Percentiles rank a stretch among this genome's conserved stretches.
These are phyloP conservation scores for Penicillium maclennaniae DNA, from an alignment of 495 filamentous ascomycete species.

Conservation along the genomic window DNA sequence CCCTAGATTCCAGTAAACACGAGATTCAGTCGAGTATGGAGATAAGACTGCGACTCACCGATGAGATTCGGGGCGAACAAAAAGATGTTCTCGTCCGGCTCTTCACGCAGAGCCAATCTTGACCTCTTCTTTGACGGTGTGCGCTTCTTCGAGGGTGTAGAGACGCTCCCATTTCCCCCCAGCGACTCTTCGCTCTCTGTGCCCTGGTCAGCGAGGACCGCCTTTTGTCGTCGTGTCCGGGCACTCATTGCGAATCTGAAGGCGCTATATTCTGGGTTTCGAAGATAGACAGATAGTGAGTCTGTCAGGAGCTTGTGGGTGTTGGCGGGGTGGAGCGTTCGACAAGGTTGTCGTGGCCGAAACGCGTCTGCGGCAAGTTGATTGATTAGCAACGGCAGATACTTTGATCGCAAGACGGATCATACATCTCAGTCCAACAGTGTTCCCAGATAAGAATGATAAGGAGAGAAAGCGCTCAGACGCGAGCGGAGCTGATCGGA, in stretches of 20 bases:
- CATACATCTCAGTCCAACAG: not conserved
- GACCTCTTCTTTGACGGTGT: slow-evolving; percentile 25
- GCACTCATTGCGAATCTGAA: slow-evolving; percentile 34
- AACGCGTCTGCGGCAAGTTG: not conserved
- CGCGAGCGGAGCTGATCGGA: slow-evolving; percentile 2
- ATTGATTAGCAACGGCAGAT: not conserved
- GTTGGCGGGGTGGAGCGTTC: not conserved
- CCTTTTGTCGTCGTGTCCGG: slow-evolving; percentile 43
- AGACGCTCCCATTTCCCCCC: slow-evolving; percentile 28
- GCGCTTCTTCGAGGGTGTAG: slow-evolving; percentile 23
- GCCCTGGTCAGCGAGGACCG: slow-evolving; percentile 30
- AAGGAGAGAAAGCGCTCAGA: slow-evolving; percentile 6
- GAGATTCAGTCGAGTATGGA: not conserved
- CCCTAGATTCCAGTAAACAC: slow-evolving; percentile 46
- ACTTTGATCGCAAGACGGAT: slow-evolving; percentile 1
- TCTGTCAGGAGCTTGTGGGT: not conserved
- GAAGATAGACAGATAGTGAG: not conserved
- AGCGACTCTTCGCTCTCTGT: slow-evolving; percentile 35
- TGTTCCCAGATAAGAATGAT: slow-evolving; percentile 7
- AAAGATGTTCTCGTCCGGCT: slow-evolving; percentile 80
- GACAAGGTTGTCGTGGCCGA: not conserved
- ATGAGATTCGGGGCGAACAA: slow-evolving; percentile 94
- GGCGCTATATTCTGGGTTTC: not conserved
- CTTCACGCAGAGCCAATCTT: slow-evolving; percentile 22
- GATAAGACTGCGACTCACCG: slow-evolving; percentile 49